Percentiles rank a stretch among this genome's conserved stretches.
These are phyloP conservation scores for Talaromyces nanjingensis DNA, from an alignment of 495 filamentous ascomycete genomes.

Conservation along the genomic window DNA sequence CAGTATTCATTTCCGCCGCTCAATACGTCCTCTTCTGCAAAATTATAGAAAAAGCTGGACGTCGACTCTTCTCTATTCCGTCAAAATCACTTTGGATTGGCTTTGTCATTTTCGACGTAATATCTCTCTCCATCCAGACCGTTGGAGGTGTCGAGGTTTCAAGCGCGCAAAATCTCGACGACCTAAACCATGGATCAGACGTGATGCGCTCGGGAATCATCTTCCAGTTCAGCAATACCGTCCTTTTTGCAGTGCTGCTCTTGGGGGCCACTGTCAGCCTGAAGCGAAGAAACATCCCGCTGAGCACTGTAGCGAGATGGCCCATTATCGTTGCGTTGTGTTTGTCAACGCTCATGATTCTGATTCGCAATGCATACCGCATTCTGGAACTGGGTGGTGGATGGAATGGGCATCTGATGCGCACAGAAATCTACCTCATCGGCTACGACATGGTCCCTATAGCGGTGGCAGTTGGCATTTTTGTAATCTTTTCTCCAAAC, in stretches of 20 bases:
- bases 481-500: not conserved
- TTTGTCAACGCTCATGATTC: not conserved
- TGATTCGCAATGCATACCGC: not conserved
- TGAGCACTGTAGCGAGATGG: not conserved
- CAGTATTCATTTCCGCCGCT: not conserved
- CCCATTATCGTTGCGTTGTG: not conserved
- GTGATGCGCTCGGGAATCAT: not conserved
- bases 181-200: not conserved
- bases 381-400: not conserved
- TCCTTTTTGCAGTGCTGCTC: not conserved
- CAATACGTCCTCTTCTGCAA: not conserved
- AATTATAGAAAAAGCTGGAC: not conserved
- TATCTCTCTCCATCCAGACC: not conserved
- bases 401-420: not conserved
- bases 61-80: not conserved
- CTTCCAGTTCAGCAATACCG: not conserved
- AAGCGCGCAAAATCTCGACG: not conserved
- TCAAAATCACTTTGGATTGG: not conserved
- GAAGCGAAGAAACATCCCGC: not conserved
- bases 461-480: not conserved
- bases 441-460: not conserved
- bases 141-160: not conserved
- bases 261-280: not conserved
- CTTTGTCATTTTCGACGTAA: not conserved
- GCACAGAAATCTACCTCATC: not conserved